These are phyloP conservation scores for Tuber melanosporum DNA, from an alignment of 495 filamentous ascomycete genomes.

Conservation along the genomic window DNA sequence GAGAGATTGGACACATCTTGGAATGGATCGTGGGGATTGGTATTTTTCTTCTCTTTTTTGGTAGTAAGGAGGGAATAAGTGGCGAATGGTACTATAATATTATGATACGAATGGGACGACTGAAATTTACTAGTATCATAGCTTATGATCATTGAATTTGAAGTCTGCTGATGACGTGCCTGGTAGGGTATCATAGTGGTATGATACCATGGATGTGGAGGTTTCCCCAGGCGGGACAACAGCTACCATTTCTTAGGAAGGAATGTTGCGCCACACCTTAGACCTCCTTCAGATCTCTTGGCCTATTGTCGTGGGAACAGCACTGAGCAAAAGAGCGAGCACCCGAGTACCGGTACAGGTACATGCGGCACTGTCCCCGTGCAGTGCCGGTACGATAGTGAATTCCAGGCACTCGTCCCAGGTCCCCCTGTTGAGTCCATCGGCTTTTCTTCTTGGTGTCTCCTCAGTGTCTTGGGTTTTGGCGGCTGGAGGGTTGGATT, in stretches of 20 bases:
- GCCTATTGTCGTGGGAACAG: not conserved
- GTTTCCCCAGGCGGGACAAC: not conserved
- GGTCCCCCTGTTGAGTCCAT: not conserved
- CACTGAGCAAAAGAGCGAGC: not conserved
- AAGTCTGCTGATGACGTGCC: not conserved
- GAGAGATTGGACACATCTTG: conserved; percentile 27
- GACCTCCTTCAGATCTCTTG: not conserved
- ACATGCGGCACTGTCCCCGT: not conserved
- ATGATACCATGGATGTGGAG: not conserved
- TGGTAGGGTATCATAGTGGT: not conserved
- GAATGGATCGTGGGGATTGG: conserved; percentile 1
- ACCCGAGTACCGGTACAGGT: not conserved
- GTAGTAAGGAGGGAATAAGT: not conserved
- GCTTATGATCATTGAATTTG: not conserved
- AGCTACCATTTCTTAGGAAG: not conserved
- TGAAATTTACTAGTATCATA: too few species aligned
- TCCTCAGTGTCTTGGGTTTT: not conserved
- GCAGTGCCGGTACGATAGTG: not conserved
- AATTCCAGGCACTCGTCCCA: not conserved
- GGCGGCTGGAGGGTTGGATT: not conserved
- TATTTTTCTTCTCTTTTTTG: not conserved
- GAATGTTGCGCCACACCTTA: not conserved
- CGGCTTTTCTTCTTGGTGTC: not conserved
- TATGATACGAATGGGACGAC: too few species aligned
- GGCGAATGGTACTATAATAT: not conserved